Evolutionary conservation across 176 grass and related monocot species (phyloP), one percentile per base, ranked within the genome.

Genomic region (Elaeis guineensis): DNA sequence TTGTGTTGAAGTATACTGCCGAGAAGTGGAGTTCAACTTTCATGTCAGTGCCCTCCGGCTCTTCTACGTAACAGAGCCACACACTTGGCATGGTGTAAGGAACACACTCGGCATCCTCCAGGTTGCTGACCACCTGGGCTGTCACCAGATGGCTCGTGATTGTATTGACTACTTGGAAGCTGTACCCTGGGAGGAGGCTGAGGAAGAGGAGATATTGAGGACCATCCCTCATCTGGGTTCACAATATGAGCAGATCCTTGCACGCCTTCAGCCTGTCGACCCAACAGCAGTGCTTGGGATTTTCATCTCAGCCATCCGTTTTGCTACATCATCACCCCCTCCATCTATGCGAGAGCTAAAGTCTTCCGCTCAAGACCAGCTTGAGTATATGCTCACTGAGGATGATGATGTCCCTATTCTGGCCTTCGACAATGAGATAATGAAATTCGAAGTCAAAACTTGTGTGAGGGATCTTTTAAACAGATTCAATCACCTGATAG

Each of bases 301-400:
- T 64, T 92, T 92, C 52, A 55, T 91, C 19, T 83, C 81, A 8
- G 69, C 81, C 12, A 72, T 97, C 71, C 67, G 81, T 60, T 81
- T 75, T 70, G 93, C 87, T 16, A 97, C 81, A 69, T 61, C 49
- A 28, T n/a, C 79, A 54, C 39, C 75, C n/a, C 49, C 58, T 19
- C 63, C 57, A 54, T 66, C 71, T 0, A 70, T 71, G 66, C 58
- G 25, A 17, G 93, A 92, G 72, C 65, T 88, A 66, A 98, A 89
- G 61, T 70, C 83, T 17, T 78, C 84, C 16, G 82, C 77, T 49
- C 93, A 98, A 70, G 84, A 97, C 32, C 84, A 91, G 85, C 63
- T 91, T 1, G 93, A 91, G 73, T 97, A 97, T 61, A 80, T 97
- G 83, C 85, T 97, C 59, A 97, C 84, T 3, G 93, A 97, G 29